A percentile compares a stretch with the other conserved stretches of the same genome.
These are phyloP conservation scores for Wickerhamiella brachini DNA, from an alignment of 805 yeast species.

Conservation along the genomic window DNA sequence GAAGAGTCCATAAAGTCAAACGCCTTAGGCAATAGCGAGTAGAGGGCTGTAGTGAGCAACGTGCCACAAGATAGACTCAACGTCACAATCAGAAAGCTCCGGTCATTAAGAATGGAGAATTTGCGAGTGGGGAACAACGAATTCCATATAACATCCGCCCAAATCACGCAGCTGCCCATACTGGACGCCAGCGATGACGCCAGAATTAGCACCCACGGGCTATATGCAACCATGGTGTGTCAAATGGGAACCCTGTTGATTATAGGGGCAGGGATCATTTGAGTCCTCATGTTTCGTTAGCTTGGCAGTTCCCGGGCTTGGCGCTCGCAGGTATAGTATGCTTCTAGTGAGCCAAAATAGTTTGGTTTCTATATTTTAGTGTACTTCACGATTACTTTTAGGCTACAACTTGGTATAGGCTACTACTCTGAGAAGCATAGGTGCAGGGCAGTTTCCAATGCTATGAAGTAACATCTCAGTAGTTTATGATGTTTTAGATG, in stretches of 20 bases:
- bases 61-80: constrained; percentile 75
- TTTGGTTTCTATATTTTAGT: too few species aligned
- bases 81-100: constrained; percentile 55
- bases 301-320: too few species aligned
- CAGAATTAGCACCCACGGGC: constrained; percentile 42
- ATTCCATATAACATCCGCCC: constrained; percentile 39
- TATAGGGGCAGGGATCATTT: too few species aligned
- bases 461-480: too few species aligned
- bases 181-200: constrained; percentile 60
- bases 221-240: neutral
- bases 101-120: constrained; percentile 45
- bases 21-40: constrained; percentile 63
- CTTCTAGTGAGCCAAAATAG: too few species aligned
- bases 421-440: too few species aligned
- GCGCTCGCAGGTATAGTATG: too few species aligned
- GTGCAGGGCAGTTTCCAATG: too few species aligned
- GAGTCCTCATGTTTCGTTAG: too few species aligned
- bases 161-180: constrained; percentile 56
- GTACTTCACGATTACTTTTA: too few species aligned
- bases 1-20: constrained; percentile 28
- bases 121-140: constrained; percentile 31
- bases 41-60: constrained; percentile 59
- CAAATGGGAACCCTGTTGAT: neutral
- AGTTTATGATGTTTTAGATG: too few species aligned
- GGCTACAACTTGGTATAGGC: too few species aligned